phyloP scores from a whole-genome alignment of 2,329 filamentous ascomycete genomes.

The Colletotrichum tanaceti region DNA sequence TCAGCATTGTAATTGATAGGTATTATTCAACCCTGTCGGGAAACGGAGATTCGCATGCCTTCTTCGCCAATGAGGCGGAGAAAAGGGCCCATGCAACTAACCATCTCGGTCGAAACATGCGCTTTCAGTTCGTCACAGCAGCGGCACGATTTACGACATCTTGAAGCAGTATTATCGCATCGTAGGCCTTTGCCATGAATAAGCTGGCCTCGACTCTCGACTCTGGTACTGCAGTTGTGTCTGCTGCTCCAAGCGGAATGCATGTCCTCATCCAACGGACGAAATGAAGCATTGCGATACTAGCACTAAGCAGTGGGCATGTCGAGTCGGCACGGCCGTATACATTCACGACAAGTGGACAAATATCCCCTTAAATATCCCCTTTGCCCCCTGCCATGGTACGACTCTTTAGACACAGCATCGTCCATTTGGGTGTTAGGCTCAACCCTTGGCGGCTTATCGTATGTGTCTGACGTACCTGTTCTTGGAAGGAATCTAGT shows the following conservation, averaged over 20 bases:
- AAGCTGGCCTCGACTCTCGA: background rate
- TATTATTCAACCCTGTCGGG: background rate
- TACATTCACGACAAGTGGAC: background rate
- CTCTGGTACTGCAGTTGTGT: background rate
- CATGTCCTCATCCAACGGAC: background rate
- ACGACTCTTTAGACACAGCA: background rate
- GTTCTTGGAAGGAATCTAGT: too few relatives aligned
- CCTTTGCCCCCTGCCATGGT: too few relatives aligned
- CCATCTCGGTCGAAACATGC: background rate
- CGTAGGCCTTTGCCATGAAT: background rate
- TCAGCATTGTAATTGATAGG: too few relatives aligned
- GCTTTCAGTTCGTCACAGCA: background rate
- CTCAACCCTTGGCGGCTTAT: background rate
- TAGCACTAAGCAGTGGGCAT: background rate
- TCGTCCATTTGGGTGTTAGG: background rate
- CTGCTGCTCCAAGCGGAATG: background rate
- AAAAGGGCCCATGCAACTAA: background rate
- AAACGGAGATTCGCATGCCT: constrained; percentile 2
- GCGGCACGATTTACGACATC: background rate
- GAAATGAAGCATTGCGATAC: background rate
- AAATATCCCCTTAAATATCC: too few relatives aligned
- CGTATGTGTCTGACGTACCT: background rate
- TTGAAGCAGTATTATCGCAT: background rate
- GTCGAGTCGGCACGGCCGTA: background rate
- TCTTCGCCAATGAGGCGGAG: background rate